Percentiles rank a stretch among this genome's conserved stretches.
These are phyloP conservation scores for Chytriomyces hyalinus DNA, from an alignment of 192 early-diverging fungal genomes.

Conservation along the genomic window DNA sequence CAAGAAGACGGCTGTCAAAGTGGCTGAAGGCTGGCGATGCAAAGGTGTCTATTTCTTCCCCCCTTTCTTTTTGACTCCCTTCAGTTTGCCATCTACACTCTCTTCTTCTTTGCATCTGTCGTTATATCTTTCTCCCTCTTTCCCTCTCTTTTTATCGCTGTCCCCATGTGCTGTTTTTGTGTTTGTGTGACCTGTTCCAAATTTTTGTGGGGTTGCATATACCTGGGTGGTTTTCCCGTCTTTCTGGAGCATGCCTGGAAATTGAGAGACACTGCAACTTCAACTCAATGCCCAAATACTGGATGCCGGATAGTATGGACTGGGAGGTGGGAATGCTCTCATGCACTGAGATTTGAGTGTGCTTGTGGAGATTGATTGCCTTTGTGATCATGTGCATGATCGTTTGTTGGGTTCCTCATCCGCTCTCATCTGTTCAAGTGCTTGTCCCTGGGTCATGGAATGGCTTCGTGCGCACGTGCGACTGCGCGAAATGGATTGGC, in stretches of 20 bases:
- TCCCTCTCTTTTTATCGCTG: neutral
- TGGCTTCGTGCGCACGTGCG: neutral
- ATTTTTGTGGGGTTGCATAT: neutral
- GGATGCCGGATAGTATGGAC: too few species aligned
- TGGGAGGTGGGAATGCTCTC: too few species aligned
- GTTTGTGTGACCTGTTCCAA: neutral
- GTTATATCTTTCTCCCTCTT: neutral
- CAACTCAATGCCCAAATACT: too few species aligned
- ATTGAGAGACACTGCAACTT: too few species aligned
- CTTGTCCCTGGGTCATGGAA: neutral
- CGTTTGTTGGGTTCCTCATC: too few species aligned
- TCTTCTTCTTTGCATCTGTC: too few species aligned
- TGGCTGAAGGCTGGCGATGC: neutral
- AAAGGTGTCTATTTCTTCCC: slow-evolving; percentile 8
- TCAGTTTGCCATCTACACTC: neutral
- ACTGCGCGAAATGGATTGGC: neutral
- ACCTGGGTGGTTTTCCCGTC: too few species aligned
- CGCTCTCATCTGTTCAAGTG: neutral
- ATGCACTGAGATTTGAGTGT: too few species aligned
- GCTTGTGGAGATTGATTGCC: too few species aligned
- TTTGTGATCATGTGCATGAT: too few species aligned
- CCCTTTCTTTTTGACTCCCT: neutral
- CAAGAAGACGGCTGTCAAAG: neutral
- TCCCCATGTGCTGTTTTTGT: too few species aligned
- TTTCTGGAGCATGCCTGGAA: too few species aligned